Evolutionary conservation across 192 early-diverging fungal genomes (phyloP).

Genomic region (Backusella tarrabulga): DNA sequence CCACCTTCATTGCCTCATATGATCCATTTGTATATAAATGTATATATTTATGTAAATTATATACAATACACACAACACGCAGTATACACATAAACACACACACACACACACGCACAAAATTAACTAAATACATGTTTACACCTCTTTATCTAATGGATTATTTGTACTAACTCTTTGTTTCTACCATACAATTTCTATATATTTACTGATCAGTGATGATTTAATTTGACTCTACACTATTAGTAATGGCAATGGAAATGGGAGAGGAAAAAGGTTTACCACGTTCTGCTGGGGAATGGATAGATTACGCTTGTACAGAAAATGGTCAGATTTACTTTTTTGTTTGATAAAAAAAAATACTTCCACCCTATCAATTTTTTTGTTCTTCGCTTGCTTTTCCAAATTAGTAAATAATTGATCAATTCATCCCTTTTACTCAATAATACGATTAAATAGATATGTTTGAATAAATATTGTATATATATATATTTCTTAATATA

Average conservation of each 20-base stretch:
- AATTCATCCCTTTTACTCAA: not conserved
- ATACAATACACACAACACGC: not conserved
- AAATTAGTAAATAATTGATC: not conserved
- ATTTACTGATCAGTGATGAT: not conserved
- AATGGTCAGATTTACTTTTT: not conserved
- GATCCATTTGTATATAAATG: constrained; percentile 10
- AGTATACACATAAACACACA: not conserved
- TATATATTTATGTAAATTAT: constrained; percentile 9
- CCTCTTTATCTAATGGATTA: not conserved
- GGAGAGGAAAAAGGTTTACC: not conserved
- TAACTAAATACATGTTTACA: not conserved
- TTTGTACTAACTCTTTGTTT: not conserved
- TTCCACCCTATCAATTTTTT: not conserved
- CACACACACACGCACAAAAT: not conserved
- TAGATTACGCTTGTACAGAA: constrained; percentile 3
- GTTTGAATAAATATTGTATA: not conserved
- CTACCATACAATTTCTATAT: not conserved
- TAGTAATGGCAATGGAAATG: not conserved
- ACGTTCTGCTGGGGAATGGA: not conserved
- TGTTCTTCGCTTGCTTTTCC: not conserved
- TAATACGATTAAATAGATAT: not conserved
- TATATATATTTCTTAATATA: not conserved
- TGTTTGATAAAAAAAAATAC: not conserved
- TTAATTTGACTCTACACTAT: not conserved
- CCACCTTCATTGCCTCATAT: not conserved